phyloP scores from a whole-genome alignment of 139 green algal genomes.

The Chlamydomonas incerta region DNA sequence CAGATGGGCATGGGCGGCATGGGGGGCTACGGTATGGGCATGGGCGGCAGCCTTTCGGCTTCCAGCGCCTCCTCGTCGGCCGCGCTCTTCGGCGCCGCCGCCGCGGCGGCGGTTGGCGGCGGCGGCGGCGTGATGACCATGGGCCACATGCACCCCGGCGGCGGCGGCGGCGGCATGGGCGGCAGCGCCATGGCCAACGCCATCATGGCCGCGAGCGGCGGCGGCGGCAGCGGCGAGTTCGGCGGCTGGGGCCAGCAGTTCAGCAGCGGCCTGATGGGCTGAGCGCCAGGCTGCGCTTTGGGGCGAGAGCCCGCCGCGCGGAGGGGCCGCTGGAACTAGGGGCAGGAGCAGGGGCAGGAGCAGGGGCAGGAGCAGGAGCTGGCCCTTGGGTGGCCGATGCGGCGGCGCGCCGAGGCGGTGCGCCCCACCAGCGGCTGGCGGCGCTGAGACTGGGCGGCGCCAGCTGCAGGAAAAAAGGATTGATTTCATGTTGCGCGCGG shows the following conservation, averaged over 20 bases:
- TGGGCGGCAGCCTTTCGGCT: background rate
- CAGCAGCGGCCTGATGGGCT: background rate
- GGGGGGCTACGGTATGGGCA: background rate
- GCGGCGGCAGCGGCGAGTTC: constrained; percentile 4
- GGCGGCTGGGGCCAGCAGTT: constrained; percentile 5
- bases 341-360: no score
- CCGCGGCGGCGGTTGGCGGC: constrained; percentile 7
- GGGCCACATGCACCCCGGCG: no score
- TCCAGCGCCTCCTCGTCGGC: constrained; percentile 14
- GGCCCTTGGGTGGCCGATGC: no score
- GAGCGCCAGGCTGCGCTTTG: no score
- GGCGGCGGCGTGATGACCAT: background rate
- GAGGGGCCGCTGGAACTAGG: no score
- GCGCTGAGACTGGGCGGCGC: no score
- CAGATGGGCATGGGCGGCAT: background rate
- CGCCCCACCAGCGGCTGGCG: no score
- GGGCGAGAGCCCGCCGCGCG: no score
- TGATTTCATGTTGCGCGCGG: no score
- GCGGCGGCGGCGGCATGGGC: background rate
- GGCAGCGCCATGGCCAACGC: constrained; percentile 12
- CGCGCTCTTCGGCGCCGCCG: constrained; percentile 20
- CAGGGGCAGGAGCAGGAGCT: no score
- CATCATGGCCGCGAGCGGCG: constrained; percentile 10
- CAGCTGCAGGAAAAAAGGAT: no score
- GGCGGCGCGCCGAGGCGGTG: no score